Evolutionary conservation across 768 basidiomycete genomes (phyloP).

Genomic region (Naganishia onofrii): DNA sequence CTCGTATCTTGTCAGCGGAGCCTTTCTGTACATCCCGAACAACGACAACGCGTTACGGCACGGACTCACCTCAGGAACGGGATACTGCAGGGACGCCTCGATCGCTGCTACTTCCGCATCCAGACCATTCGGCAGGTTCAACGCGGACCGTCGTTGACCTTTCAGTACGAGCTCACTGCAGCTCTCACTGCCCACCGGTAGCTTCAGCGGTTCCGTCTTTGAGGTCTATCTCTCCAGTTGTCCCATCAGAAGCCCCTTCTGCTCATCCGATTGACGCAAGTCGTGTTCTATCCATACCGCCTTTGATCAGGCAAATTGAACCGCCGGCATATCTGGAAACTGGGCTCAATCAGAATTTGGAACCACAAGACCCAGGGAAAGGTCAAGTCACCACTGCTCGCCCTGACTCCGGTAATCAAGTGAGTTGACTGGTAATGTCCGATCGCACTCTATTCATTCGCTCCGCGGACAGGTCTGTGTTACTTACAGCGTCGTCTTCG

Average conservation of each 20-base stretch:
- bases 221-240: not conserved
- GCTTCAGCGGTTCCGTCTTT: not conserved
- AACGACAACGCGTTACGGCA: not conserved
- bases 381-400: not conserved
- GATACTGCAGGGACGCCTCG: not conserved
- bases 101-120: not conserved
- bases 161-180: not conserved
- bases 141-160: not conserved
- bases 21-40: not conserved
- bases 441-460: not conserved
- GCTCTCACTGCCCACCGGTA: no score
- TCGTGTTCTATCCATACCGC: not conserved
- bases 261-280: not conserved
- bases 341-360: not conserved
- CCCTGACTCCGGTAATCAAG: not conserved
- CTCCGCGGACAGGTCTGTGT: not conserved
- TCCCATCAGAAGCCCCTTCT: not conserved
- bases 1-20: not conserved
- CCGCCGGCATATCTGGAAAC: not conserved
- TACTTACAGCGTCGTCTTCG: not conserved
- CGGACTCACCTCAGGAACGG: conserved; percentile 5
- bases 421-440: not conserved
- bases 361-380: not conserved
- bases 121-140: not conserved
- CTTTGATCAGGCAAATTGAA: not conserved